Base-by-base conservation (phyloP, 2,329 filamentous ascomycete species). In the Pezicula neosporulosa region DNA sequence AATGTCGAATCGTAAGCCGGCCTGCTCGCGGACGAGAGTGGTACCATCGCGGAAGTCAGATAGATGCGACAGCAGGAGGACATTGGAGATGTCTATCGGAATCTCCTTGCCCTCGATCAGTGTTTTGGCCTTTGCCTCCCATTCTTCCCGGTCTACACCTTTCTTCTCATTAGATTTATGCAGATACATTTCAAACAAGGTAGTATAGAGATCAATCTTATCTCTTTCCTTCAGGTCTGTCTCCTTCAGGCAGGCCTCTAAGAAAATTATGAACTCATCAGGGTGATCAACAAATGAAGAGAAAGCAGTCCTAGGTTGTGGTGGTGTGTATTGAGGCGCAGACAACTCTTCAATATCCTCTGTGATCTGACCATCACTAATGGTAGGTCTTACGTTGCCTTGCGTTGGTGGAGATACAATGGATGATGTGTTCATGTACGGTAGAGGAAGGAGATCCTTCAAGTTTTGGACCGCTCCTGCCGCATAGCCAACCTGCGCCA, bases 101-200 rank as follows among this genome's bases (percentile, higher is more conserved):
- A 88, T 82, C 58, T 90, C 83, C 60, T 88, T 84, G 15, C 84
- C 85, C 63, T 94, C 86, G 50, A 99, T 92, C 21, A 97, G 80
- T 55, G 83, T 85, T 72, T 94, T 96, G 0, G 94, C 94, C 67
- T 95, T 97, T 41, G 78, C 78, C 65, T 97, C 90, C 93, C 94
- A 99, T 57, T 87, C 81, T 60, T 87, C 81, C 57, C 86, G 85
- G 56, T 91, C 71, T 69, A 77, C 75, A 9, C 85, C 85, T 62
- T 85, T 89, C 63, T 86, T 86, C 52, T 86, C 82, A 53, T 85
- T 87, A 19, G 93, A 89, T 61, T 91, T 94, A 68, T 96, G 89
- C 8, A 99, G 76, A 65, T 97, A 99, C 88, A 99, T 97, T 69
- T 99, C 95, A 65, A 99, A 97, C 13, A 99, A 70, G 0, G 95